Evolutionary conservation across 2,329 filamentous ascomycete species (phyloP).

Genomic region (Scedosporium dehoogii): DNA sequence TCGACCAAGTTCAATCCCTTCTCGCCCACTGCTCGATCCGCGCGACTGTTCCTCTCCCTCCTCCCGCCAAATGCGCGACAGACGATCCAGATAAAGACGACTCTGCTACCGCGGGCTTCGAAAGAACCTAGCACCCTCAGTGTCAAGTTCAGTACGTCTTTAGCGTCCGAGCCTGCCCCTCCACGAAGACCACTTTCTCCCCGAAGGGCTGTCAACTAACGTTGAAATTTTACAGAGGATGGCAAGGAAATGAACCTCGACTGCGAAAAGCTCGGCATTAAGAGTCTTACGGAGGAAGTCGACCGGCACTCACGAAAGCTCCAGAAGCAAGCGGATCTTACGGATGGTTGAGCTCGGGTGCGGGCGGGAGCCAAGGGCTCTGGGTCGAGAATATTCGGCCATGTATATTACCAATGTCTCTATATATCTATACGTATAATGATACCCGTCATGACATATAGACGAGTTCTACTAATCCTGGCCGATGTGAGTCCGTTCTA

Average conservation of each 20-base stretch:
- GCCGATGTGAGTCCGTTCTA: background rate
- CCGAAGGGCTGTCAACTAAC: background rate
- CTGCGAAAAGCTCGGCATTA: constrained; percentile 71
- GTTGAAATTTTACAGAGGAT: constrained; percentile 52
- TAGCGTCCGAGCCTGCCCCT: background rate
- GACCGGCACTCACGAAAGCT: constrained; percentile 79
- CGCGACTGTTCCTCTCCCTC: constrained; percentile 76
- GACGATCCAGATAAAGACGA: constrained; percentile 67
- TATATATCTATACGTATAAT: constrained; percentile 5
- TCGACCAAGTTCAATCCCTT: constrained; percentile 89
- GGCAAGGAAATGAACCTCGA: constrained; percentile 84
- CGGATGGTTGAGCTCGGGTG: constrained; percentile 24
- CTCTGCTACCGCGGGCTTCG: constrained; percentile 61
- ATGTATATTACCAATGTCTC: constrained; percentile 4
- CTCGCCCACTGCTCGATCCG: constrained; percentile 66
- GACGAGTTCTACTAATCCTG: background rate
- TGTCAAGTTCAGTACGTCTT: constrained; percentile 68
- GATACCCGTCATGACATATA: constrained; percentile 6
- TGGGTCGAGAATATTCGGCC: background rate
- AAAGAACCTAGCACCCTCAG: constrained; percentile 58
- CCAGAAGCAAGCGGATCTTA: constrained; percentile 73
- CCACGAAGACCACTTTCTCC: too few species aligned
- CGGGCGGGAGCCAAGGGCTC: background rate
- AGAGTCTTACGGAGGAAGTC: constrained; percentile 78
- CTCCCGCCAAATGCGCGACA: constrained; percentile 71